Base-by-base conservation (phyloP, 345 rosid genomes). In the Murraya koenigii region DNA sequence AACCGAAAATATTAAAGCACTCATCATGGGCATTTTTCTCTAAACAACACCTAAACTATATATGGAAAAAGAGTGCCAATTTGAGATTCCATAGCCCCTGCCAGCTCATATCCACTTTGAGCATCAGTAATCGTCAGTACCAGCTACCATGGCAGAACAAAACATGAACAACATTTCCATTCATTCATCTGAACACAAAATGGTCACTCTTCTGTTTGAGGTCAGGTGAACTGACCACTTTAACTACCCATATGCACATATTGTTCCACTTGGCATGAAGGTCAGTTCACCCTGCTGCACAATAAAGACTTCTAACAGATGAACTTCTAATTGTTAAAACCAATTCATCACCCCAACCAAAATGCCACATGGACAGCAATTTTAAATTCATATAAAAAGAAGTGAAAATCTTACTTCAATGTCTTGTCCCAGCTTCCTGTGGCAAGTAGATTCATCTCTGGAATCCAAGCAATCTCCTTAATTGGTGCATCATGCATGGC, bases 391-490 rank as follows among this genome's bases (percentile, higher is more conserved):
- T n/a, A 78, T 19, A 28, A 35, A 35, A 77, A 56, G 72, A 35
- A 49, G 19, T 23, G 58, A 30, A 61, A 72, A 68, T 10, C 22
- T 79, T 89, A 90, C 99, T 84, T 93, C 86, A 97, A 77, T 49
- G 98, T 93, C 86, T 91, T 97, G 86, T 97, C 99, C 96, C 91
- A 94, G 83, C 99, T 97, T 72, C 94, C 98, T 19, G 95, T 84
- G 56, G 85, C 98, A 58, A 97, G 86, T 69, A 94, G 87, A 80
- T 85, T 93, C 94, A 97, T 90, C 82, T 90, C 98, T 0, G 97
- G 93, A 83, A 97, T 90, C 99, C 99, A 97, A 30, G 97, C 92
- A 71, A 97, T 66, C 75, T 90, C 95, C 80, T 78, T 85, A 72
- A 97, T 79, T 23, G 99, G 96, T 7, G 91, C 97, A 66, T 97